Evolutionary conservation across 2,329 filamentous ascomycete species (phyloP).

Genomic region (Penicillium glabrum): DNA sequence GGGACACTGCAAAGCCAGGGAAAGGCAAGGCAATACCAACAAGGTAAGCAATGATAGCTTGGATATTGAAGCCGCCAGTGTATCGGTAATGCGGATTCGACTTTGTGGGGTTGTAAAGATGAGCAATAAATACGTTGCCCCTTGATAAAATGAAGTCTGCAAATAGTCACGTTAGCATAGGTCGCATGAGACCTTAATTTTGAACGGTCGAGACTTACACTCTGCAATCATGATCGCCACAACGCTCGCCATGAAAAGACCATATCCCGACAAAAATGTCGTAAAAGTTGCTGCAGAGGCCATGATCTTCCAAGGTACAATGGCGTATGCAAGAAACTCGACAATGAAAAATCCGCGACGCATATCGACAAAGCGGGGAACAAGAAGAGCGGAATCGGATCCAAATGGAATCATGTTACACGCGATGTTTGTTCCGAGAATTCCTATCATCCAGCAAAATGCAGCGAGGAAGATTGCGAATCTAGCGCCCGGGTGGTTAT

Average conservation of each 20-base stretch:
- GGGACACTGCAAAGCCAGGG: neutral
- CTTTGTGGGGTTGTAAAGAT: neutral
- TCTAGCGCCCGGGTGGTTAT: neutral
- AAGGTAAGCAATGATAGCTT: neutral
- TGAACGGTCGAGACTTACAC: neutral
- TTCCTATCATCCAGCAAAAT: neutral
- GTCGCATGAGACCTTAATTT: neutral
- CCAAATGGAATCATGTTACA: neutral
- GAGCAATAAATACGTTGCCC: neutral
- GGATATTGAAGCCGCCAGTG: neutral
- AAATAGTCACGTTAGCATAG: neutral
- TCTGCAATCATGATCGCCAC: neutral
- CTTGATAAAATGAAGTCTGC: neutral
- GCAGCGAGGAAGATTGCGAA: neutral
- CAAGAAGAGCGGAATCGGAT: neutral
- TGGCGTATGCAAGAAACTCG: neutral
- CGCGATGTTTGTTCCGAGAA: neutral
- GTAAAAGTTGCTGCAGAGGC: neutral
- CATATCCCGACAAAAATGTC: neutral
- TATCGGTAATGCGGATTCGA: neutral
- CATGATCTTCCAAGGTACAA: neutral
- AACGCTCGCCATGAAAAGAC: neutral
- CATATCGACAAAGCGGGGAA: neutral
- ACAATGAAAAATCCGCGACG: neutral
- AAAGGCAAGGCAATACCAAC: neutral